Evolutionary conservation across 768 basidiomycete genomes (phyloP).

Genomic region (Clitopilus passeckerianus): DNA sequence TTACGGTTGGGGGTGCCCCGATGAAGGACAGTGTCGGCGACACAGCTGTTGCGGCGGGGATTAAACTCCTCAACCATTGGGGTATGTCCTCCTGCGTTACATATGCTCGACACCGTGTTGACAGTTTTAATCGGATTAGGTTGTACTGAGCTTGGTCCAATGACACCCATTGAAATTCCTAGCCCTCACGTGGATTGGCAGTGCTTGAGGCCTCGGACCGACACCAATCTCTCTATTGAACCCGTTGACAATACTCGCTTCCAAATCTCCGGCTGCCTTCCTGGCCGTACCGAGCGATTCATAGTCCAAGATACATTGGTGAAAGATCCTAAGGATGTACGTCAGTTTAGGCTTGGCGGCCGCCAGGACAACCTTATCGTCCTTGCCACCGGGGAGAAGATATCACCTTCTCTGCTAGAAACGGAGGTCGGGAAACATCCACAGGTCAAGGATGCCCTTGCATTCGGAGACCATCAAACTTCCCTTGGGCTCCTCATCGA

Average conservation of each 20-base stretch:
- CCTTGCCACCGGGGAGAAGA: conserved; percentile 38
- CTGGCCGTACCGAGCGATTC: conserved; percentile 26
- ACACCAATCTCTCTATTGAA: conserved; percentile 22
- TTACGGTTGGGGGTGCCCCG: conserved; percentile 33
- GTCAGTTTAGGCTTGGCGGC: conserved; percentile 29
- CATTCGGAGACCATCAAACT: conserved; percentile 29
- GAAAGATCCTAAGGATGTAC: conserved; percentile 21
- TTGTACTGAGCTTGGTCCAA: conserved; percentile 31
- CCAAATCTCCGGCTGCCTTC: conserved; percentile 24
- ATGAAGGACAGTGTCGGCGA: conserved; percentile 29
- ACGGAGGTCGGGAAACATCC: conserved; percentile 27
- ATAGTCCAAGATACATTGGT: conserved; percentile 34
- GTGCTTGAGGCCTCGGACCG: conserved; percentile 29
- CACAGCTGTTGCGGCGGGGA: conserved; percentile 22
- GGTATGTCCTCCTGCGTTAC: conserved; percentile 16
- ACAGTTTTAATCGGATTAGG: conserved; percentile 11
- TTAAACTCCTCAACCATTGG: conserved; percentile 36
- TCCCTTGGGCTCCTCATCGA: conserved; percentile 33
- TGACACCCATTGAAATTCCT: conserved; percentile 26
- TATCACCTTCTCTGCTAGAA: conserved; percentile 28
- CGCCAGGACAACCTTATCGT: conserved; percentile 37
- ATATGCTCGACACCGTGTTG: not conserved
- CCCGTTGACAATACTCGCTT: conserved; percentile 20
- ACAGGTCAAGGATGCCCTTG: conserved; percentile 28
- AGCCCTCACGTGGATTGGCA: conserved; percentile 29